Evolutionary conservation across 108 stramenopile genomes (phyloP).

Genomic region (Epithemia pelagica): DNA sequence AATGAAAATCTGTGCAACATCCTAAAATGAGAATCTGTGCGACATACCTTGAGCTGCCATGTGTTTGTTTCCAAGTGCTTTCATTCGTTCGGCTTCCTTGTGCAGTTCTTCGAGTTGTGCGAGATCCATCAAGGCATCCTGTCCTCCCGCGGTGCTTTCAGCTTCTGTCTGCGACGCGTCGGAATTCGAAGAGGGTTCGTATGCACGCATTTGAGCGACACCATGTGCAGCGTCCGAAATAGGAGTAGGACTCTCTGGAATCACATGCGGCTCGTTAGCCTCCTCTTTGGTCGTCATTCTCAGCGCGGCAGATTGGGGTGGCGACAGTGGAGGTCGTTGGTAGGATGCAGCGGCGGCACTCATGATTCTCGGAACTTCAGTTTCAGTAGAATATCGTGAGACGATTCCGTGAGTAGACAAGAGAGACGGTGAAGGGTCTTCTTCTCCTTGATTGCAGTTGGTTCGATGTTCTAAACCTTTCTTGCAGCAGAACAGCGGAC

Average conservation of each 20-base stretch:
- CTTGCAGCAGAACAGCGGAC: too few relatives aligned
- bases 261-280: background rate
- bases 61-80: conserved; percentile 83
- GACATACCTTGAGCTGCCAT: conserved; percentile 79
- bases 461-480: too few relatives aligned
- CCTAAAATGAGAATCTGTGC: background rate
- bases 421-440: too few relatives aligned
- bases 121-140: conserved; percentile 69
- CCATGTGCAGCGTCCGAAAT: background rate
- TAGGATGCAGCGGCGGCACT: background rate
- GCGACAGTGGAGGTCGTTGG: conserved; percentile 1
- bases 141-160: conserved; percentile 23
- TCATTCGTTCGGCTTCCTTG: conserved; percentile 83
- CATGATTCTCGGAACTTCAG: background rate
- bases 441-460: too few relatives aligned
- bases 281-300: background rate
- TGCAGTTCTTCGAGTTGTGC: conserved; percentile 74
- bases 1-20: background rate
- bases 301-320: conserved; percentile 1
- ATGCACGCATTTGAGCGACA: background rate
- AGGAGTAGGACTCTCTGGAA: background rate
- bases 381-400: background rate
- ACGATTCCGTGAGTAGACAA: background rate
- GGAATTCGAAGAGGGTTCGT: background rate
- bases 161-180: background rate